phyloP scores from a whole-genome alignment of 306 rosid species.

The Cucurbita maxima region DNA sequence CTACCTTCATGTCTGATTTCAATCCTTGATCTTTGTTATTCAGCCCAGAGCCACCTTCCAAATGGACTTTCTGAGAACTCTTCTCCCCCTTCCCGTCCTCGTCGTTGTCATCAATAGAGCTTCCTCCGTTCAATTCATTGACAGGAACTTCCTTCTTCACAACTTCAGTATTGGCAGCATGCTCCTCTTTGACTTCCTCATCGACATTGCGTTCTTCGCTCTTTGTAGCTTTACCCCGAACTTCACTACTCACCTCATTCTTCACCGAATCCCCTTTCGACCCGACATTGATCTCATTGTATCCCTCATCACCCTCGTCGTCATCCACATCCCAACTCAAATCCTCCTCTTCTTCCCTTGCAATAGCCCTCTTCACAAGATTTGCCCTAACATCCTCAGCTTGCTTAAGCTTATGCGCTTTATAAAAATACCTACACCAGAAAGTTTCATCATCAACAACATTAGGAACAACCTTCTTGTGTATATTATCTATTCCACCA shows the following conservation, averaged over 20 bases:
- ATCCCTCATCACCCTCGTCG: constrained; percentile 21
- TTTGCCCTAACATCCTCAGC: constrained; percentile 54
- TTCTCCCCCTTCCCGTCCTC: background rate
- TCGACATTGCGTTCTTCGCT: background rate
- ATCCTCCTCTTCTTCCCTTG: constrained; percentile 57
- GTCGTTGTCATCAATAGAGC: background rate
- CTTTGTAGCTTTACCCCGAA: background rate
- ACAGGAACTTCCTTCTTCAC: constrained; percentile 20
- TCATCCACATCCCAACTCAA: constrained; percentile 91
- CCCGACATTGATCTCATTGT: constrained; percentile 11
- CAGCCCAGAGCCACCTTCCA: constrained; percentile 18
- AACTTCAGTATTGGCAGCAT: constrained; percentile 8
- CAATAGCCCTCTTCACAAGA: constrained; percentile 52
- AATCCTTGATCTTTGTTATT: constrained; percentile 19
- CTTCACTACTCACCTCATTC: constrained; percentile 20
- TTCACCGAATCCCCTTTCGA: constrained; percentile 6
- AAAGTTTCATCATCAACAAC: constrained; percentile 42
- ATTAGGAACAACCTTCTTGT: constrained; percentile 41
- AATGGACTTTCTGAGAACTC: constrained; percentile 6
- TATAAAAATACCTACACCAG: constrained; percentile 68
- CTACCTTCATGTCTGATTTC: background rate
- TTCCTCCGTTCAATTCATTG: constrained; percentile 9
- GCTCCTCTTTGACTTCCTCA: constrained; percentile 1
- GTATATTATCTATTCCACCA: constrained; percentile 34
- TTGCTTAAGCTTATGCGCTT: constrained; percentile 46